Percentiles rank a stretch among this genome's conserved stretches.
phyloP scores from a whole-genome alignment of 2,329 filamentous ascomycete species.

The Aspergillus quadrilineatus region DNA sequence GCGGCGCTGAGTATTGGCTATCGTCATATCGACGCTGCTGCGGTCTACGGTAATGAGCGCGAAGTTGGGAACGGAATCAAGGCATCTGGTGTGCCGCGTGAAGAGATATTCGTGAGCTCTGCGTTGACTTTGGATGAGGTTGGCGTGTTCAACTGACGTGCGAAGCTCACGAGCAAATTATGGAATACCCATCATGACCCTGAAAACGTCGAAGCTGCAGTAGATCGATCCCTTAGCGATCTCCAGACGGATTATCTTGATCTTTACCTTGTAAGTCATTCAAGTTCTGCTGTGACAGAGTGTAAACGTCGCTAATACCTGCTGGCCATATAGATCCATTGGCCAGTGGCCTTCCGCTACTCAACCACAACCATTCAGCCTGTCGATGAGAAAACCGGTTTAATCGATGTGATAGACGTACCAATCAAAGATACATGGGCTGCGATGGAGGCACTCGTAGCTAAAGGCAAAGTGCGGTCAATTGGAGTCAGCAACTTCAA shows the following conservation, averaged over 20 bases:
- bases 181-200: constrained; percentile 39
- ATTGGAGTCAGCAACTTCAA: constrained; percentile 73
- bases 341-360: constrained; percentile 32
- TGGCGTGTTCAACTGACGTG: background rate
- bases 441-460: constrained; percentile 57
- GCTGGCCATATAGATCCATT: constrained; percentile 36
- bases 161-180: constrained; percentile 37
- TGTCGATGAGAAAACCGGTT: constrained; percentile 19
- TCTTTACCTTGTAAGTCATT: constrained; percentile 50
- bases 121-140: background rate
- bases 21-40: constrained; percentile 54
- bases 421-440: constrained; percentile 54
- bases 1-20: constrained; percentile 52
- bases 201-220: constrained; percentile 43
- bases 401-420: constrained; percentile 21
- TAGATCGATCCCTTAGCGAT: constrained; percentile 57
- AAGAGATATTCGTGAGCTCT: constrained; percentile 34
- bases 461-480: constrained; percentile 59
- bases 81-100: constrained; percentile 31
- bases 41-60: constrained; percentile 46
- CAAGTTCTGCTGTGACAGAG: too few species aligned
- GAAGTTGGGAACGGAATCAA: constrained; percentile 46
- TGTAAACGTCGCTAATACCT: background rate
- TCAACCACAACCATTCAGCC: constrained; percentile 18
- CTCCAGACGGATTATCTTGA: constrained; percentile 66